Base-by-base conservation (phyloP, 2,329 filamentous ascomycete species). In the Phialocephala sp. region DNA sequence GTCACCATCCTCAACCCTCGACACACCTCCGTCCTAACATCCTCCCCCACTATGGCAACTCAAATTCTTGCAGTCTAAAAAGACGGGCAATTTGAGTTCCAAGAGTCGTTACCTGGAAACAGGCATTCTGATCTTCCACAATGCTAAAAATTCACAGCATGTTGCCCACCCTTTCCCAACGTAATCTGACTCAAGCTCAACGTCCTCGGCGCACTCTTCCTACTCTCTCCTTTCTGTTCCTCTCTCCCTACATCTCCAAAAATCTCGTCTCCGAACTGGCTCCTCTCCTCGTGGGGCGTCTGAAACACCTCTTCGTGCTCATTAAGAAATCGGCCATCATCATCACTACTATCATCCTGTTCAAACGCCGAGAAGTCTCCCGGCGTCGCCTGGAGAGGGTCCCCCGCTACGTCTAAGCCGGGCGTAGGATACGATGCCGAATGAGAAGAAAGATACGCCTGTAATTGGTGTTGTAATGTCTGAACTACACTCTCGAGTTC, bases 141-240 rank as follows among this genome's bases (percentile, higher is more conserved):
- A 39, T 27, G 55, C n/a, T 20, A 57, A 57, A 57, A 57, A 27
- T 57, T 57, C 32, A 57, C 55, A 57, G 14, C 20, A 27, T 54
- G 50, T 12, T 54, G 50, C 32, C 1, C 24, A 2, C 66, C 66
- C 27, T 65, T 69, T 5, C 66, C 67, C 70, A 85, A 77, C 0
- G 86, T 89, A 71, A 89, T 76, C 73, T 87, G 85, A 66, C 86
- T 86, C 12, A 90, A 80, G 35, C 86, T 91, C 72, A 92, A 81
- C 52, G 87, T 89, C 69, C 86, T 85, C 24, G 86, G 86, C 1
- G 88, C 86, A 74, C 80, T 86, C 68, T 84, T 84, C 59, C 55
- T 56, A 24, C 27, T 11, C 41, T 43, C 41, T 18, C 22, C 37
- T 4, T 56, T 54, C 2, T 60, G 45, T 43, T 37, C 63, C 43